Evolutionary conservation across 2,329 filamentous ascomycete genomes (phyloP).

Genomic region (Neofusicoccum kwambonambiense): DNA sequence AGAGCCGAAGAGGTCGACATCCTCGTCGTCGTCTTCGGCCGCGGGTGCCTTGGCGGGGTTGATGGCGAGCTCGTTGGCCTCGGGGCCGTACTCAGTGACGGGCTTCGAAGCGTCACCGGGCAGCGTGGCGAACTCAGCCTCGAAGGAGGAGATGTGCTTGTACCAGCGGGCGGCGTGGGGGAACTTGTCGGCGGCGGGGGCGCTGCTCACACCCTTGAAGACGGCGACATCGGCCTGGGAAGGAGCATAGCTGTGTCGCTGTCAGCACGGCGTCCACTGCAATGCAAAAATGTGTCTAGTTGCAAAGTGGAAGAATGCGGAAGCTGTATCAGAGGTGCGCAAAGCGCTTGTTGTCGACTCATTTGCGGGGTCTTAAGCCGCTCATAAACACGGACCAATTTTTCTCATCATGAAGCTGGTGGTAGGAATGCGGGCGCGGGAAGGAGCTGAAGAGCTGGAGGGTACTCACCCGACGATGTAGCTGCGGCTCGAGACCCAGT

Average conservation of each 20-base stretch:
- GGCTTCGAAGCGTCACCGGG: conserved; percentile 87
- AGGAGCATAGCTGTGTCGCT: conserved; percentile 56
- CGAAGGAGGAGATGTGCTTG: conserved; percentile 94
- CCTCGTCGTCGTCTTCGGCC: conserved; percentile 61
- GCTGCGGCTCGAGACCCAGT: conserved; percentile 71
- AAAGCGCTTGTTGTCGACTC: conserved; percentile 74
- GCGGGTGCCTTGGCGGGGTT: conserved; percentile 84
- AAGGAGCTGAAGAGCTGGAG: conserved; percentile 20
- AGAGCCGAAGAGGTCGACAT: conserved; percentile 89
- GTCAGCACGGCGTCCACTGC: conserved; percentile 27
- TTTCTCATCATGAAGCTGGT: conserved; percentile 68
- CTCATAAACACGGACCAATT: conserved; percentile 96
- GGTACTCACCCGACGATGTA: conserved; percentile 78
- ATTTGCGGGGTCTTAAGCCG: conserved; percentile 87
- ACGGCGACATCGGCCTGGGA: conserved; percentile 94
- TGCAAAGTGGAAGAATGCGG: conserved; percentile 14
- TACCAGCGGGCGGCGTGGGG: conserved; percentile 96
- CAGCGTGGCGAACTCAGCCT: conserved; percentile 87
- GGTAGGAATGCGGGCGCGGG: conserved; percentile 22
- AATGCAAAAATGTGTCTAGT: conserved; percentile 1
- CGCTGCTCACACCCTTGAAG: conserved; percentile 82
- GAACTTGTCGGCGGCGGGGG: conserved; percentile 82
- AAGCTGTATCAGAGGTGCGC: conserved; percentile 69
- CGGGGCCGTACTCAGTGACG: conserved; percentile 88
- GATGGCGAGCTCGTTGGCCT: conserved; percentile 70